Evolutionary conservation across 1,139 yeast genomes (phyloP).

Genomic region (Pichia sp.): DNA sequence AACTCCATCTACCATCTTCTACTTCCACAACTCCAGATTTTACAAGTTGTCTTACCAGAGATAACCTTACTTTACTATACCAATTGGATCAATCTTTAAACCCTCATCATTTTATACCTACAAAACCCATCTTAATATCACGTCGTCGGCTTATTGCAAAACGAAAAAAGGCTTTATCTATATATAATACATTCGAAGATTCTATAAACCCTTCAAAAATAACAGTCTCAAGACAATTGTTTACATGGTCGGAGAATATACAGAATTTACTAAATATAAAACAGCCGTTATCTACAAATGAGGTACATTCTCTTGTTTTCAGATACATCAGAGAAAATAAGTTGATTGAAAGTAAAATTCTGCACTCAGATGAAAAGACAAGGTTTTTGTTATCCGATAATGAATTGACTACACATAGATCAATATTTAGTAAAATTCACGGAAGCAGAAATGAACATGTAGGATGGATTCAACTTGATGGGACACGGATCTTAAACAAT

Average conservation of each 20-base stretch:
- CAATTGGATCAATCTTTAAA: not conserved
- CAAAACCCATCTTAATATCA: not conserved
- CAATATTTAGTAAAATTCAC: not conserved
- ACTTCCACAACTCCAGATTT: no score
- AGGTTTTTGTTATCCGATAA: not conserved
- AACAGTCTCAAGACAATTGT: not conserved
- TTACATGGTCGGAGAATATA: slow-evolving; percentile 3
- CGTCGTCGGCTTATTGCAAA: not conserved
- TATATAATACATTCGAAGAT: not conserved
- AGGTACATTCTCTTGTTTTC: slow-evolving; percentile 1
- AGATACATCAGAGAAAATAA: slow-evolving; percentile 3
- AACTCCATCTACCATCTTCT: no score
- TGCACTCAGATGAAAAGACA: not conserved
- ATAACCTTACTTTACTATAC: slow-evolving; percentile 1
- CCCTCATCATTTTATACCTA: not conserved
- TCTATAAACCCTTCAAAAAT: not conserved
- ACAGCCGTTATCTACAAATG: slow-evolving; percentile 4
- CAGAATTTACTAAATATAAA: slow-evolving; percentile 1
- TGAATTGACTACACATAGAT: no score
- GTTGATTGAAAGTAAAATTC: not conserved
- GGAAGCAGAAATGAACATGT: not conserved
- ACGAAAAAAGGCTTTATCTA: not conserved
- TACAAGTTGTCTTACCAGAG: not conserved
- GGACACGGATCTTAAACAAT: not conserved
- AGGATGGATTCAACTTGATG: not conserved